Base-by-base conservation (phyloP, 176 grass and related monocot species). In the Juncus effusus region DNA sequence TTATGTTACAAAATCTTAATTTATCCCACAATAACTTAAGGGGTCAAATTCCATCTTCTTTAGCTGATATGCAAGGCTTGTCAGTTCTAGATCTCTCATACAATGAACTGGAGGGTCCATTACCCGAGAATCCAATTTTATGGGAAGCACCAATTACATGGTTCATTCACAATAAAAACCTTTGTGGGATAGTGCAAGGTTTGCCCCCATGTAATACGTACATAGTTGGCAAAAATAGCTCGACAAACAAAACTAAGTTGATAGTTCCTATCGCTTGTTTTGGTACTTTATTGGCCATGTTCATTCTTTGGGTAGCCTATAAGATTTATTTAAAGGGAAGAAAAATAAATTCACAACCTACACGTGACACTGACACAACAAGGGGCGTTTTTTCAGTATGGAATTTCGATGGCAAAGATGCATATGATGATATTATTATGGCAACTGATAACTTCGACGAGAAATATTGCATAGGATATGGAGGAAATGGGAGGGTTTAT, bases 21-120 rank as follows among this genome's bases (percentile, higher is more conserved):
- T 2, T 82, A 0, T 87, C 84, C 0, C 79, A 82, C 36, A 87
- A 87, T 15, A 53, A 52, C 44, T 65, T 85, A 36, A 70, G 51
- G 2, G 82, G 82, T 41, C 49, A 53, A 40, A 65, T 77, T 51
- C 77, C 77, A 2, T 38, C 53, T 4, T 76, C 39, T 38, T 67
- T 80, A 0, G 5, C 3, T 36, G 45, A 51, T 10, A 75, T 86
- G 75, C 0, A 54, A 2, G 82, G 84, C 36, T 67, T 80, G 8
- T 59, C 16, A 36, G 42, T 41, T 39, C 54, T 85, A 3, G 78
- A 85, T 51, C 6, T 85, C 13, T 77, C 77, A 6, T 85, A 61
- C 65, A 85, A 85, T 7, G 49, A 76, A 52, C 45, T 85, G 4
- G 54, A 74, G 11, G 83, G 83, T 6, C 47, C 63, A 4, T 0